Evolutionary conservation across 2,329 filamentous ascomycete species (phyloP).

Genomic region (Colletotrichum sublineola): DNA sequence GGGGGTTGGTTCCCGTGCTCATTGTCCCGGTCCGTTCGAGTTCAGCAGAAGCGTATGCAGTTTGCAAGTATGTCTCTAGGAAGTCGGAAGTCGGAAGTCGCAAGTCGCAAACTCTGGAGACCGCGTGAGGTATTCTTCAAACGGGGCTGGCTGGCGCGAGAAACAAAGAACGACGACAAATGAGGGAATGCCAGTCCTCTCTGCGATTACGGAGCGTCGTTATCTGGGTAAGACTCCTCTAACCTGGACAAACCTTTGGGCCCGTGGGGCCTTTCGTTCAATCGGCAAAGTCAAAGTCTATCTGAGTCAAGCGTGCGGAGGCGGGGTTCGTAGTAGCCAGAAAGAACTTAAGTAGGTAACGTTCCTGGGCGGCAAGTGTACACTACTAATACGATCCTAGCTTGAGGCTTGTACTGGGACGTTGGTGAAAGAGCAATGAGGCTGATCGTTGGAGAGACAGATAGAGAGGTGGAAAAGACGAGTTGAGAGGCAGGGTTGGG

Average conservation of each 20-base stretch:
- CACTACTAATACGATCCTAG: background rate
- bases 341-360: background rate
- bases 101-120: background rate
- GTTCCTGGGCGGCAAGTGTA: background rate
- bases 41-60: background rate
- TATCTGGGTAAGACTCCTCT: constrained; percentile 3
- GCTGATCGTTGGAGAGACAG: too few relatives aligned
- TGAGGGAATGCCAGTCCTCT: background rate
- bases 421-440: background rate
- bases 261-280: background rate
- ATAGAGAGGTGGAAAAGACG: background rate
- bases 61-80: background rate
- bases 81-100: background rate
- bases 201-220: constrained; percentile 12
- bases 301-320: constrained; percentile 17
- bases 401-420: background rate
- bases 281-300: background rate
- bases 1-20: constrained; percentile 9
- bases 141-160: background rate
- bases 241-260: constrained; percentile 1
- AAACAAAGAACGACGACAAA: background rate
- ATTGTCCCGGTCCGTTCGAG: background rate
- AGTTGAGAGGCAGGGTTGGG: background rate
- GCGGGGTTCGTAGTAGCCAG: constrained; percentile 8
- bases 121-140: background rate